Evolutionary conservation across 768 basidiomycete genomes (phyloP), one percentile per base, ranked within the genome.

Genomic region (Inosperma sp.): DNA sequence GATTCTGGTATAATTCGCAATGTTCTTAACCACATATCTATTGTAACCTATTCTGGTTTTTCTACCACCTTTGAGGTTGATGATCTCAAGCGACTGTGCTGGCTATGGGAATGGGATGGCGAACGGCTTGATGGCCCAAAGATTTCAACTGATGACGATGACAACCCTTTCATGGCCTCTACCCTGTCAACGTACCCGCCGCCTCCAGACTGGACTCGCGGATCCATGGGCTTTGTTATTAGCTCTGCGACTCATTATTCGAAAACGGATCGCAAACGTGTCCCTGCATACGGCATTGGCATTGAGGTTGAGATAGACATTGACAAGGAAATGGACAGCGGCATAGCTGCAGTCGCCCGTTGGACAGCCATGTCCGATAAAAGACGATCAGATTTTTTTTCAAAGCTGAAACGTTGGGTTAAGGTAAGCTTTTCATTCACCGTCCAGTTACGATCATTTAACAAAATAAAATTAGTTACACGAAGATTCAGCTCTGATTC

Each of bases 51-150:
- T 63, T 62, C 80, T 27, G 88, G 86, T 7, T 69, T 91, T 35
- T 69, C 78, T 2, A 76, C 81, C 3, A 77, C 80, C 48, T 82
- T 88, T 56, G 76, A 78, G 26, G 55, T 81, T n/a, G 78, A 83
- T 42, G 89, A 90, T 59, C 71, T 92, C 39, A 79, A 73, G 50
- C 76, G 85, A 52, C 75, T 93, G 16, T 91, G 89, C 67, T 92
- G 90, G 89, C 53, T 92, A 13, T 91, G 90, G 88, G 90, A 92
- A 63, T 93, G 90, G 90, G 83, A 89, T 60, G 76, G 78, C 5
- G 65, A 76, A 36, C 54, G 71, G 5, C 47, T 78, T 3, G 48
- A 44, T 9, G 25, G 13, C 26, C 71, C 76, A 25, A 48, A 53
- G 35, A 33, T 23, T 22, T 42, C 37, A 8, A 23, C 42, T 19